Evolutionary conservation across 1,284 basidiomycete genomes (phyloP).

Genomic region (Kalmanozyma brasiliensis): DNA sequence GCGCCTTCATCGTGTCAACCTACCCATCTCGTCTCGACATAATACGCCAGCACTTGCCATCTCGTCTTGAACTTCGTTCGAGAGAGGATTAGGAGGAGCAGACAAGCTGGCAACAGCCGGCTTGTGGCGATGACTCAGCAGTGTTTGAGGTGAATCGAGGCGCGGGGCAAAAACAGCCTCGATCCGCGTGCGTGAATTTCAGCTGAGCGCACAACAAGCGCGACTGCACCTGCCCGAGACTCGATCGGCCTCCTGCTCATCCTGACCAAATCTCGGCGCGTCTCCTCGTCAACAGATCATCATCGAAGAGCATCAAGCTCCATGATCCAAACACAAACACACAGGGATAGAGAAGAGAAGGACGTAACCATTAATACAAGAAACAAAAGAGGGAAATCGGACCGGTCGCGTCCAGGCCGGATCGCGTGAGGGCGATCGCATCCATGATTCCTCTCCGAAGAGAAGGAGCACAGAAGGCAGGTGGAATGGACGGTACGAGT

Average conservation of each 20-base stretch:
- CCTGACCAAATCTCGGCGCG: background rate
- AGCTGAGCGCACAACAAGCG: slow-evolving; percentile 16
- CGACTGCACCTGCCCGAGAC: slow-evolving; percentile 1
- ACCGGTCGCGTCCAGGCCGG: slow-evolving; percentile 16
- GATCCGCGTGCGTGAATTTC: slow-evolving; percentile 20
- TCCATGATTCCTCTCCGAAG: background rate
- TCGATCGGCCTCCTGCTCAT: slow-evolving; percentile 3
- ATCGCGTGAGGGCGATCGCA: slow-evolving; percentile 10
- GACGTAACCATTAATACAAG: slow-evolving; percentile 54
- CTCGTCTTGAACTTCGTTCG: too few relatives aligned
- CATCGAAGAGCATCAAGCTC: too few relatives aligned
- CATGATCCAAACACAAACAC: slow-evolving; percentile 1
- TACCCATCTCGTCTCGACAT: too few relatives aligned
- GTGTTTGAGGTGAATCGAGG: background rate
- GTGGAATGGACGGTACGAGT: slow-evolving; percentile 13
- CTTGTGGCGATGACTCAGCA: background rate
- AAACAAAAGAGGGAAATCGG: slow-evolving; percentile 28
- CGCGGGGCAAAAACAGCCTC: slow-evolving; percentile 8
- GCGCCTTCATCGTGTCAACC: background rate
- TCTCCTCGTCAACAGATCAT: background rate
- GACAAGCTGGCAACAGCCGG: too few relatives aligned
- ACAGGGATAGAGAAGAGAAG: slow-evolving; percentile 25
- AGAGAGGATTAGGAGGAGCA: too few relatives aligned
- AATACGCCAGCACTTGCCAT: too few relatives aligned
- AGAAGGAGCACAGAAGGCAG: background rate